These are phyloP conservation scores for Cardamine resedifolia DNA, from an alignment of 345 rosid genomes.

Conservation along the genomic window DNA sequence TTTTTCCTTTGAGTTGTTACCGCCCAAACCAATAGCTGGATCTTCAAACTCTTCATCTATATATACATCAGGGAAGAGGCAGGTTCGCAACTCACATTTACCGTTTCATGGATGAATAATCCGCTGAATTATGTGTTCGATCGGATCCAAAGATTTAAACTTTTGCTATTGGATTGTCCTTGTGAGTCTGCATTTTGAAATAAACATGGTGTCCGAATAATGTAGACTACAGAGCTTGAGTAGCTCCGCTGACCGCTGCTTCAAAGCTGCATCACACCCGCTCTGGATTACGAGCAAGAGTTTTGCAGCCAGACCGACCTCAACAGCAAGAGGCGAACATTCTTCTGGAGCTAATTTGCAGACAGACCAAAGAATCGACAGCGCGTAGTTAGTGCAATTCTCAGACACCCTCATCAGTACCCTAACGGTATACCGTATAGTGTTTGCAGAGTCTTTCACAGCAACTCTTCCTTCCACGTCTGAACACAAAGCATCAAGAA, in stretches of 20 bases:
- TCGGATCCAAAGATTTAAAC: background rate
- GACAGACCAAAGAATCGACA: slow-evolving; percentile 57
- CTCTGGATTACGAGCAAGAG: slow-evolving; percentile 65
- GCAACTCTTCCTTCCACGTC: slow-evolving; percentile 55
- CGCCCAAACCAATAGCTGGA: slow-evolving; percentile 11
- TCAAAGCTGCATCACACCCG: slow-evolving; percentile 54
- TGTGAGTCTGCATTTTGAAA: slow-evolving; percentile 71
- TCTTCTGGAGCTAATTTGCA: slow-evolving; percentile 63
- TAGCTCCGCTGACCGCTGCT: slow-evolving; percentile 65
- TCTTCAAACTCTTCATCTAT: slow-evolving; percentile 27
- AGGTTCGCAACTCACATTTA: slow-evolving; percentile 22
- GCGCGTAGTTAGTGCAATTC: slow-evolving; percentile 51
- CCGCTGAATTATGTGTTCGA: background rate
- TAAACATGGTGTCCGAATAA: slow-evolving; percentile 58
- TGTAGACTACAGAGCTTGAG: slow-evolving; percentile 66
- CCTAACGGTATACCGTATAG: slow-evolving; percentile 52
- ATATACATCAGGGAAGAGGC: slow-evolving; percentile 32
- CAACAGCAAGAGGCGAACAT: slow-evolving; percentile 55
- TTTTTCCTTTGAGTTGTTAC: slow-evolving; percentile 12
- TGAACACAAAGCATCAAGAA: slow-evolving; percentile 48
- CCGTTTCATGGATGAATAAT: slow-evolving; percentile 7
- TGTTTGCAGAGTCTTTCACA: slow-evolving; percentile 53
- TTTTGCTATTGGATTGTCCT: slow-evolving; percentile 54
- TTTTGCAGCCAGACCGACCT: slow-evolving; percentile 67
- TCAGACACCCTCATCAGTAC: slow-evolving; percentile 61